Evolutionary conservation across 768 basidiomycete species (phyloP), one percentile per base, ranked within the genome.

Genomic region (Boletus insuetus): DNA sequence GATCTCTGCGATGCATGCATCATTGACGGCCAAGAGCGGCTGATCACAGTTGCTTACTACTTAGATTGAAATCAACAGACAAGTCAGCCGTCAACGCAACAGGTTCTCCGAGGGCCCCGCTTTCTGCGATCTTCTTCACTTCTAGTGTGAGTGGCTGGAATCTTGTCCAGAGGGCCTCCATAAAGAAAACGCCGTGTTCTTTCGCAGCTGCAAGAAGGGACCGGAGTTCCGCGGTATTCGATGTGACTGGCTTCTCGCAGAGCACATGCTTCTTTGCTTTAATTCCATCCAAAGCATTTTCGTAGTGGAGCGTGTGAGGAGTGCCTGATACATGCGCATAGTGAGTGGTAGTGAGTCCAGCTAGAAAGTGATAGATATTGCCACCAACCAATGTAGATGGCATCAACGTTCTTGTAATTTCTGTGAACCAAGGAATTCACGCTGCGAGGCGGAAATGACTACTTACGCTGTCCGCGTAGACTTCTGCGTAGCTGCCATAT

Each of bases 151-250:
- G 78, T 13, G 89, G 88, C 54, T 88, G 85, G 76, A 91, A 91
- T 35, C 89, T 79, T 35, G 91, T 92, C 90, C 91, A 93, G 71
- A 93, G 77, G 0, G 89, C 91, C 72, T 95, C 94, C 92, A 95
- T 94, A 63, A 95, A 82, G 77, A 95, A 95, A 1, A 93, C 79
- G 17, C 84, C 81, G 62, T 86, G 75, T 66, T 90, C 82, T 69
- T 87, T 88, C 3, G 94, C 91, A 19, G 90, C 79, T 11, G 74
- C 74, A 19, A 93, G 74, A 22, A 96, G 79, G 44, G 85, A 81
- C n/a, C 82, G 80, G 20, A 92, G 76, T 65, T 95, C 91, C 3
- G 85, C 80, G 6, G 79, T 75, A 64, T 92, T 94, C 58, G 77
- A 80, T 2, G 93, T 94, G 49, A 89, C 86, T 0, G 91, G 90